Conservation (phyloP, 495 filamentous ascomycete species). For the Annulohypoxylon nitens region DNA sequence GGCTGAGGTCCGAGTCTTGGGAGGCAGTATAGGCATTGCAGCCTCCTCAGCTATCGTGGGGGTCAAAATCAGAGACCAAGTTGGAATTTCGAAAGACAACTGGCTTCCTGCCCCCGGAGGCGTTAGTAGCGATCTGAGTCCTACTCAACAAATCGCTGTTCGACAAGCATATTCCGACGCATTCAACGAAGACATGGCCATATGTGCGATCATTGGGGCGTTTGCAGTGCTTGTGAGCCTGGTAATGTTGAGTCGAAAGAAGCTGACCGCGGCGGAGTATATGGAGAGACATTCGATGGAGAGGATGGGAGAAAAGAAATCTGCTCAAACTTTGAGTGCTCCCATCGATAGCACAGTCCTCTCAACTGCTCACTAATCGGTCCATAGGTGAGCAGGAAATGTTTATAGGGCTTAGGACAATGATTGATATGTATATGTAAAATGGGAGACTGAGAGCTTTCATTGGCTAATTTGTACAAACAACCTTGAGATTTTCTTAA, state of each 20-base stretch:
- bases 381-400: not conserved
- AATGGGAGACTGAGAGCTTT: not conserved
- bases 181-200: conserved; percentile 57
- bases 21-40: conserved; percentile 67
- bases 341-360: not conserved
- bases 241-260: conserved; percentile 50
- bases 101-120: conserved; percentile 46
- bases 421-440: not conserved
- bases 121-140: conserved; percentile 6
- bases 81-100: conserved; percentile 37
- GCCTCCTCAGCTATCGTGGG: conserved; percentile 62
- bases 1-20: conserved; percentile 64
- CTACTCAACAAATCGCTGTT: conserved; percentile 36
- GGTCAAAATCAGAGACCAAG: conserved; percentile 39
- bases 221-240: conserved; percentile 49
- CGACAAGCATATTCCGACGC: conserved; percentile 54
- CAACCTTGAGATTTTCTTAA: not conserved
- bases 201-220: conserved; percentile 53
- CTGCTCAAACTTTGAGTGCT: conserved; percentile 5
- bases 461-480: not conserved
- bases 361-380: not conserved
- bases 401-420: not conserved
- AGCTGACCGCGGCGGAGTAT: conserved; percentile 42
- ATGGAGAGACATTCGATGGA: conserved; percentile 40
- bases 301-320: conserved; percentile 13